Conservation (phyloP, 345 rosid genomes). For the Lenwebbia sp. region DNA sequence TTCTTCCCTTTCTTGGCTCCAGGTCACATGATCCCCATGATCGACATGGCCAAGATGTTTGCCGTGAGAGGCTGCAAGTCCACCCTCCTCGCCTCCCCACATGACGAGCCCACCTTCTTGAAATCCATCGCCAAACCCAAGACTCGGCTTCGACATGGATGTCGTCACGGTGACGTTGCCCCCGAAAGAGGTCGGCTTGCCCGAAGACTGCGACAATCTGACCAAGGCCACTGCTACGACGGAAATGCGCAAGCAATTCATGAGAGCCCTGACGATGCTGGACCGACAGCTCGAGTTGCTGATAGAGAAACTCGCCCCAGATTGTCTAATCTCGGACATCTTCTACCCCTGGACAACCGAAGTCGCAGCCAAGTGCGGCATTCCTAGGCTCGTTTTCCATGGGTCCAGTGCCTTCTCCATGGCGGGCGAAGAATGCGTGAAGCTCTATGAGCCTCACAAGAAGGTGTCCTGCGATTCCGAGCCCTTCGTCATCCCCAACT, state of each 20-base stretch:
- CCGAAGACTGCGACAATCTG: slow-evolving; percentile 5
- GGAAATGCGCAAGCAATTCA: background rate
- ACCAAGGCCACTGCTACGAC: background rate
- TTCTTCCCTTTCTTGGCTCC: slow-evolving; percentile 24
- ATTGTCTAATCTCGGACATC: slow-evolving; percentile 18
- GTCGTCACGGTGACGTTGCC: slow-evolving; percentile 9
- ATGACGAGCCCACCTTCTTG: slow-evolving; percentile 2
- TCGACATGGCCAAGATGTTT: slow-evolving; percentile 28
- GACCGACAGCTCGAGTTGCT: slow-evolving; percentile 16
- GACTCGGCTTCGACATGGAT: slow-evolving; percentile 7
- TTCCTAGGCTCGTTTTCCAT: slow-evolving; percentile 24
- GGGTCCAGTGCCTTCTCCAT: slow-evolving; percentile 18
- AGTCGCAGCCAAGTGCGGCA: slow-evolving; percentile 10
- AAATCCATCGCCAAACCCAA: background rate
- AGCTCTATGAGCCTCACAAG: slow-evolving; percentile 2
- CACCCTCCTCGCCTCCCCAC: slow-evolving; percentile 21
- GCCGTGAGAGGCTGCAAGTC: slow-evolving; percentile 13
- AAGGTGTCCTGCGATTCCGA: slow-evolving; percentile 15
- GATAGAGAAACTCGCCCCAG: slow-evolving; percentile 5
- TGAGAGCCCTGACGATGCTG: slow-evolving; percentile 1
- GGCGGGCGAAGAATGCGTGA: background rate
- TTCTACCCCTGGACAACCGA: slow-evolving; percentile 21
- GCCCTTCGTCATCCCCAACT: slow-evolving; percentile 12
- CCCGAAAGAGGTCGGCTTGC: slow-evolving; percentile 11
- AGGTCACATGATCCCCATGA: slow-evolving; percentile 23